Conservation (phyloP, 129 eudicot species). For the Flaveria brownii region DNA sequence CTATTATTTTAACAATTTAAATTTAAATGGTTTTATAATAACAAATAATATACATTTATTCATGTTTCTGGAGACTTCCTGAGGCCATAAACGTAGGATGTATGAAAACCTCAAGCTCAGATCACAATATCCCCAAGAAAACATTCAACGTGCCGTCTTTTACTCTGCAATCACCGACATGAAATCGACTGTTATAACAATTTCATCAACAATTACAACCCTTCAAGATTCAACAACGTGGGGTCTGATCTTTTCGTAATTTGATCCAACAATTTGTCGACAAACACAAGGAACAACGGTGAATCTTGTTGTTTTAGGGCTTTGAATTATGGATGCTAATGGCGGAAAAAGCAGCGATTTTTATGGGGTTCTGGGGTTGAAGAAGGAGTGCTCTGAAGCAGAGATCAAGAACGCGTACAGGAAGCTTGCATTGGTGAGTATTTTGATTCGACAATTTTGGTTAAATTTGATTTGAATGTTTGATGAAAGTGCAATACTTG, state of each 20-base stretch:
- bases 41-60: background rate
- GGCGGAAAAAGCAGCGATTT: slow-evolving; percentile 49
- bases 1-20: background rate
- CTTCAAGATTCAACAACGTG: slow-evolving; percentile 12
- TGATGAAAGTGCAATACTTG: background rate
- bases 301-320: background rate
- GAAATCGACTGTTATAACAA: background rate
- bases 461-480: background rate
- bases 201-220: background rate
- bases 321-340: slow-evolving; percentile 46
- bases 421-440: slow-evolving; percentile 83
- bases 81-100: slow-evolving; percentile 18
- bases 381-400: slow-evolving; percentile 60
- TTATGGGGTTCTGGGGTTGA: slow-evolving; percentile 71
- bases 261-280: slow-evolving; percentile 21
- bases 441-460: background rate
- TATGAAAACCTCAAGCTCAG: background rate
- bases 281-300: background rate
- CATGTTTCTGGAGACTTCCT: slow-evolving; percentile 34
- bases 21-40: background rate
- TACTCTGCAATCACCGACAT: slow-evolving; percentile 1
- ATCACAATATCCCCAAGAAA: slow-evolving; percentile 6
- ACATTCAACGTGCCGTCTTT: slow-evolving; percentile 5
- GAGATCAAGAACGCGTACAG: slow-evolving; percentile 78
- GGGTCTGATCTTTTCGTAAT: background rate